A percentile compares a stretch with the other conserved stretches of the same genome.
phyloP scores from a whole-genome alignment of 2,329 filamentous ascomycete genomes.

The Boeremia exigua region DNA sequence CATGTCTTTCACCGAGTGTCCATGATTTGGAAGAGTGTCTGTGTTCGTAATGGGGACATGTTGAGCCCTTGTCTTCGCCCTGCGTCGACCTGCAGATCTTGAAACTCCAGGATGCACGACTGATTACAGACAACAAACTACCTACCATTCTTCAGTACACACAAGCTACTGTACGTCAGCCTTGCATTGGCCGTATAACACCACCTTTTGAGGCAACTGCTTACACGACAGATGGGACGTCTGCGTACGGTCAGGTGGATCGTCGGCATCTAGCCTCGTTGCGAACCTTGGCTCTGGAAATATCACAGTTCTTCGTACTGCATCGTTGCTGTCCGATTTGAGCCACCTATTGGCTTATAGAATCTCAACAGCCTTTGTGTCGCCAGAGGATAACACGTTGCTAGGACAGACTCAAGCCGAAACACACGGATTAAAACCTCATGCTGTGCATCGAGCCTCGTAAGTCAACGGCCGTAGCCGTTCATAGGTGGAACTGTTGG shows the following conservation, averaged over 20 bases:
- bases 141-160: conserved; percentile 10
- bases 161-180: conserved; percentile 24
- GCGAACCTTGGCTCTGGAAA: conserved; percentile 1
- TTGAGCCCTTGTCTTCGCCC: not conserved
- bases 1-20: conserved; percentile 9
- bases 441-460: conserved; percentile 31
- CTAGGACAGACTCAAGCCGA: conserved; percentile 22
- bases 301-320: not conserved
- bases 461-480: conserved; percentile 25
- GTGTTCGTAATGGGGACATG: not conserved
- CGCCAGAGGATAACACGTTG: conserved; percentile 33
- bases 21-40: conserved; percentile 9
- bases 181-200: conserved; percentile 22
- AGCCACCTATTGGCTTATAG: conserved; percentile 36
- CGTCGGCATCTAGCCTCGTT: not conserved
- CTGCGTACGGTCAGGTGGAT: conserved; percentile 3
- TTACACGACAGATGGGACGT: conserved; percentile 13
- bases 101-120: conserved; percentile 32
- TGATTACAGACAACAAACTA: conserved; percentile 4
- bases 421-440: conserved; percentile 20
- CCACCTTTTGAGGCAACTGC: conserved; percentile 5
- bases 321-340: conserved; percentile 23
- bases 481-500: conserved; percentile 41
- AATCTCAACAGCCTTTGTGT: conserved; percentile 24
- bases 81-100: conserved; percentile 28